Conservation (phyloP, 2,329 filamentous ascomycete species). For the Fusarium papillatum region DNA sequence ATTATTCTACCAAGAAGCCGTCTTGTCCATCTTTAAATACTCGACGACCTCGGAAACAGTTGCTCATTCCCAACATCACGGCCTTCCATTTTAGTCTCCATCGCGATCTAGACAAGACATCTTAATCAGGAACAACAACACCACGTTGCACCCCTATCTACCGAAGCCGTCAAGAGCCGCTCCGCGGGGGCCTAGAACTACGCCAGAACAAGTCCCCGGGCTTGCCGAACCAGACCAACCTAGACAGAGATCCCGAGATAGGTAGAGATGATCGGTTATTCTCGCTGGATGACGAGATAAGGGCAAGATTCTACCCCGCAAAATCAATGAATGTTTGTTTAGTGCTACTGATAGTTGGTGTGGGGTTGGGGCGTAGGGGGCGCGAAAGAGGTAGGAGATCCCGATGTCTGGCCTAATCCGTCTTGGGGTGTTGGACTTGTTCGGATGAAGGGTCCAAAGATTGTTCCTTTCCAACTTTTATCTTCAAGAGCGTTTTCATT, state of each 20-base stretch:
- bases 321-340: not conserved
- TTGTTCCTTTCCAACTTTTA: not conserved
- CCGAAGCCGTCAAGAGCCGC: constrained; percentile 26
- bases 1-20: not conserved
- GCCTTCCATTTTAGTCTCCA: constrained; percentile 4
- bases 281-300: constrained; percentile 28
- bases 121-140: not conserved
- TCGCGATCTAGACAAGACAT: not conserved
- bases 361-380: not conserved
- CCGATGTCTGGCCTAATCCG: constrained; percentile 11
- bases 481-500: not conserved
- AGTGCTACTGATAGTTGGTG: not conserved
- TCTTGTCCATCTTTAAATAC: constrained; percentile 16
- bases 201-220: not conserved
- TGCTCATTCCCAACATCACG: constrained; percentile 10
- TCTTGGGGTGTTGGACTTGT: not conserved
- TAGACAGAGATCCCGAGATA: constrained; percentile 24
- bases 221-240: constrained; percentile 18
- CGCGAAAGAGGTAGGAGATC: constrained; percentile 21
- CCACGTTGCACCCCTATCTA: constrained; percentile 6
- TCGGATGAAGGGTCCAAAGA: not conserved
- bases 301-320: constrained; percentile 3
- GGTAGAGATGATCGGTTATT: constrained; percentile 15
- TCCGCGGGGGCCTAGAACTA: not conserved
- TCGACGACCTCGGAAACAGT: constrained; percentile 19